Conservation (phyloP, 2,329 filamentous ascomycete species). For the Aspergillus felis region DNA sequence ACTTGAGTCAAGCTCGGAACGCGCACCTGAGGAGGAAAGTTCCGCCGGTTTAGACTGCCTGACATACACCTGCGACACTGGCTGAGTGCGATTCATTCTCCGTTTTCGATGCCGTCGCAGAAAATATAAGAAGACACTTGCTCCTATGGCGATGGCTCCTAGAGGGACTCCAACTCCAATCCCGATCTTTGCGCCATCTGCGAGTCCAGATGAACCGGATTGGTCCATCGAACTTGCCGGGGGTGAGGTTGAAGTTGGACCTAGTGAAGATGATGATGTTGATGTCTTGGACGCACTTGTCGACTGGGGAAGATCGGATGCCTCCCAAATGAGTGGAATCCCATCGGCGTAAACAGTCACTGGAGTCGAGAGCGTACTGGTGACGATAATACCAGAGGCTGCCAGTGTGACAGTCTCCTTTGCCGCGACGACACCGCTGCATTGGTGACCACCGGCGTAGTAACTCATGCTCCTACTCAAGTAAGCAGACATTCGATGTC, state of each 20-base stretch:
- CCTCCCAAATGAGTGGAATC: not conserved
- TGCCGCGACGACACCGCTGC: not conserved
- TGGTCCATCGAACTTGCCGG: not conserved
- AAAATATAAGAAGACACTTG: not conserved
- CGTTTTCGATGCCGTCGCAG: not conserved
- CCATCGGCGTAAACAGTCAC: not conserved
- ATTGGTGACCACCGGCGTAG: not conserved
- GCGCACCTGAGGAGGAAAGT: not conserved
- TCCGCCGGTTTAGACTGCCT: not conserved
- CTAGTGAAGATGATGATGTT: not conserved
- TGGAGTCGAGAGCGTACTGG: not conserved
- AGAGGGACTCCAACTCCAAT: not conserved
- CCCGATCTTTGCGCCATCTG: not conserved
- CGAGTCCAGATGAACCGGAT: not conserved
- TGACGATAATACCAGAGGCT: not conserved
- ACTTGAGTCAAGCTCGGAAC: not conserved
- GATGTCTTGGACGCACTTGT: not conserved
- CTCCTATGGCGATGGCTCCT: not conserved
- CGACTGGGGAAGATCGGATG: not conserved
- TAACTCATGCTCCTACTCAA: not conserved
- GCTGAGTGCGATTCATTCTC: not conserved
- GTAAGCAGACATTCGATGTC: not conserved
- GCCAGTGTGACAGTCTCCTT: not conserved
- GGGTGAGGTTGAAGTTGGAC: not conserved
- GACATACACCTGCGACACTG: not conserved